These are phyloP conservation scores for Amaranthus hypochondriacus DNA, from an alignment of 148 eudicot species.

Conservation along the genomic window DNA sequence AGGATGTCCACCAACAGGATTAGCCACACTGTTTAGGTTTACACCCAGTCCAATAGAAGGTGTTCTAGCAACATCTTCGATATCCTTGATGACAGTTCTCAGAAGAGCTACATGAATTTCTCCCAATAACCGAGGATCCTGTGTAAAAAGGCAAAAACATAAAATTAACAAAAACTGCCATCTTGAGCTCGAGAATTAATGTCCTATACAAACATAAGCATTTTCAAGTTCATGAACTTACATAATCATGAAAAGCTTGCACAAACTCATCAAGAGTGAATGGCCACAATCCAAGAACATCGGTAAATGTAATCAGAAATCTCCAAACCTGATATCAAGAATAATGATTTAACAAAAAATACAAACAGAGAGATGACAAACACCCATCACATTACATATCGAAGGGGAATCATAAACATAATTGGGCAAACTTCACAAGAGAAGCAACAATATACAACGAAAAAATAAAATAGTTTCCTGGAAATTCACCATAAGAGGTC, in stretches of 20 bases:
- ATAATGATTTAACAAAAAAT: conserved; percentile 12
- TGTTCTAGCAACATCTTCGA: conserved; percentile 90
- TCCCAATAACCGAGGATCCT: conserved; percentile 82
- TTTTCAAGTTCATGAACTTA: conserved; percentile 33
- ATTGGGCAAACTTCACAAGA: too few species aligned
- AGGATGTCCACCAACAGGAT: conserved; percentile 88
- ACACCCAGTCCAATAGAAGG: conserved; percentile 57
- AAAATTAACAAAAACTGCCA: background rate
- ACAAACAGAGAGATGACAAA: background rate
- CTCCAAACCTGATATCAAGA: conserved; percentile 65
- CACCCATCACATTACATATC: background rate
- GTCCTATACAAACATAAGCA: conserved; percentile 1
- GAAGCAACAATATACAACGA: background rate
- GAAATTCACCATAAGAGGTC: background rate
- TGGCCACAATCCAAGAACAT: conserved; percentile 92
- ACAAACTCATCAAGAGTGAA: conserved; percentile 91
- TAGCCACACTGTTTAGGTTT: conserved; percentile 50
- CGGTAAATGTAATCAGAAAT: conserved; percentile 79
- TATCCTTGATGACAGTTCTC: conserved; percentile 67
- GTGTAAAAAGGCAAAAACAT: conserved; percentile 10
- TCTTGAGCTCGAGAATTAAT: background rate
- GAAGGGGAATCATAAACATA: background rate
- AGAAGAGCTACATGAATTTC: conserved; percentile 83
- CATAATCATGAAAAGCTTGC: conserved; percentile 90
- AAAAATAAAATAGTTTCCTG: background rate